Evolutionary conservation across 768 basidiomycete species (phyloP).

Genomic region (Calocera viscosa): DNA sequence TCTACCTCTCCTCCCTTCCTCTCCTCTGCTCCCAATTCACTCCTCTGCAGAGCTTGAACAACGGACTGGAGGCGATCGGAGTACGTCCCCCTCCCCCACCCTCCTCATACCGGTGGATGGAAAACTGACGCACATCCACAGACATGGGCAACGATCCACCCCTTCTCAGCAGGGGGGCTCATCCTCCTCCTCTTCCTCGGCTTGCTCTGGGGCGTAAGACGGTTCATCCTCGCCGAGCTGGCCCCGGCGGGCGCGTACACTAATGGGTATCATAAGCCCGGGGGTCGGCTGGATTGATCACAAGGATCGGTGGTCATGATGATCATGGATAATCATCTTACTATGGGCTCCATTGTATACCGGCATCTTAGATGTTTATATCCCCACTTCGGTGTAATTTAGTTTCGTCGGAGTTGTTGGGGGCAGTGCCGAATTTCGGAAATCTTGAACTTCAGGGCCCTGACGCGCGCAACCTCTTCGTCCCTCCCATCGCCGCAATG

Average conservation of each 20-base stretch:
- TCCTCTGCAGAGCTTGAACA: not conserved
- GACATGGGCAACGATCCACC: not conserved
- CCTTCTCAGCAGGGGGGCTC: not conserved
- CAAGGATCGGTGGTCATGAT: too few relatives aligned
- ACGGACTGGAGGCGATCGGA: not conserved
- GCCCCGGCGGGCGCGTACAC: not conserved
- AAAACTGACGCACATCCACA: not conserved
- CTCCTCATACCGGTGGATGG: too few relatives aligned
- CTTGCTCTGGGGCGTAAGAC: not conserved
- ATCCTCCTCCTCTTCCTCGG: not conserved
- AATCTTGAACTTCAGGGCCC: too few relatives aligned
- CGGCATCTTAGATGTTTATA: not conserved
- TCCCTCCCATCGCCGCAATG: not conserved
- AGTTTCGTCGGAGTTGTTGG: too few relatives aligned
- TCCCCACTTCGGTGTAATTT: too few relatives aligned
- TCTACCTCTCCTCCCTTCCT: not conserved
- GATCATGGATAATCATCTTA: too few relatives aligned
- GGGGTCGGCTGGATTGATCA: not conserved
- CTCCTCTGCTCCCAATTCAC: not conserved
- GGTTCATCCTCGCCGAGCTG: not conserved
- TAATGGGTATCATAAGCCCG: constrained; percentile 1
- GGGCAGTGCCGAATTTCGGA: too few relatives aligned
- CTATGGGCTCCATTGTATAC: not conserved
- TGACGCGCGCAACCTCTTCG: too few relatives aligned
- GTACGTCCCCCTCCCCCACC: too few relatives aligned